Conservation (phyloP, 306 rosid genomes). For the Delonix regia region DNA sequence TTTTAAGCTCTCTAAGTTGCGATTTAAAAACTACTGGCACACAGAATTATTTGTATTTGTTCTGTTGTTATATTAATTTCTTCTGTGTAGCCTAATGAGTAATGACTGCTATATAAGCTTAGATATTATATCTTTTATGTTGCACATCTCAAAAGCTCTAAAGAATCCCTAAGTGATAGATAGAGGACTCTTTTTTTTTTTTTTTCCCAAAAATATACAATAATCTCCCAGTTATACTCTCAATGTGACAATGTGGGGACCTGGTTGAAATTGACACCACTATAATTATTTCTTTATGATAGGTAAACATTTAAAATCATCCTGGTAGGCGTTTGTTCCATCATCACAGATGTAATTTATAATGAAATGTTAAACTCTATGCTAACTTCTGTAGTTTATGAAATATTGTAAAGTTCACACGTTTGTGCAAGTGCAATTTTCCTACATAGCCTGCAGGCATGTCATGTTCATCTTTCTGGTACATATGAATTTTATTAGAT, state of each 20-base stretch:
- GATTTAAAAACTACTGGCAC: background rate
- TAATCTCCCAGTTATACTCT: background rate
- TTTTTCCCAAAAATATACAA: background rate
- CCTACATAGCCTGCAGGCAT: conserved; percentile 1
- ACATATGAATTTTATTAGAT: background rate
- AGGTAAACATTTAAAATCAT: background rate
- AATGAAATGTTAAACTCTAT: background rate
- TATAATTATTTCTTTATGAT: background rate
- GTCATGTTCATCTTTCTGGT: background rate
- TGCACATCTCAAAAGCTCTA: background rate
- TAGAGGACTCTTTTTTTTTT: background rate
- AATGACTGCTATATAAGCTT: background rate
- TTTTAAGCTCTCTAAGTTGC: background rate
- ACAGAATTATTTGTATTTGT: background rate
- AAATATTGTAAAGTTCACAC: background rate
- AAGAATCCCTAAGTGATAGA: background rate
- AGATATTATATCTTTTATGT: background rate
- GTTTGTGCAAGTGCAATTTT: background rate
- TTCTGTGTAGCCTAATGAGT: background rate
- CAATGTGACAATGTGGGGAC: background rate
- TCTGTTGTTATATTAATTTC: background rate
- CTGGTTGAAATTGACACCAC: background rate
- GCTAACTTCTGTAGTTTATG: conserved; percentile 4
- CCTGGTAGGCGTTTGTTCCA: background rate
- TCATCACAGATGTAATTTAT: background rate